Conservation (phyloP, 1,139 yeast species). For the Yamadazyma songkhlaensis region DNA sequence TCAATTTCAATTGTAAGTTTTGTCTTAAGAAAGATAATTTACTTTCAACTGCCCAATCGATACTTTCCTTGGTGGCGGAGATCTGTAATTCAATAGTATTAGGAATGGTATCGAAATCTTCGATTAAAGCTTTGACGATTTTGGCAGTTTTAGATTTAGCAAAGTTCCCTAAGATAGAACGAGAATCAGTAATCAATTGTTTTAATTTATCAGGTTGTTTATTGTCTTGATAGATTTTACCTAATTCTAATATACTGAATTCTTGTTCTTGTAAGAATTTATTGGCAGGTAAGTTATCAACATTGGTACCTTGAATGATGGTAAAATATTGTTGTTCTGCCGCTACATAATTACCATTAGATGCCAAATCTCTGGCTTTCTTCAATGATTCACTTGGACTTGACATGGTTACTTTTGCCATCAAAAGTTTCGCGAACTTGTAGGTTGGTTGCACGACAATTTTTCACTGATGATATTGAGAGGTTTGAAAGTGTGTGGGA, state of each 20-base stretch:
- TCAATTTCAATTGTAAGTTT: constrained; percentile 78
- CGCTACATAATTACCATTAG: constrained; percentile 41
- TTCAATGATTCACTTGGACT: constrained; percentile 20
- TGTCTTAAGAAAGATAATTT: constrained; percentile 89
- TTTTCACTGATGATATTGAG: constrained; percentile 1
- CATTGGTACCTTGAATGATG: constrained; percentile 11
- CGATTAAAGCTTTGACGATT: constrained; percentile 74
- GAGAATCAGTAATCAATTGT: constrained; percentile 64
- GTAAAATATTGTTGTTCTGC: constrained; percentile 49
- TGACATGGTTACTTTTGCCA: constrained; percentile 10
- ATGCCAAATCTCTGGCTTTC: constrained; percentile 59
- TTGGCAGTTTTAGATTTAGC: constrained; percentile 96
- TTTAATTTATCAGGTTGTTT: constrained; percentile 51
- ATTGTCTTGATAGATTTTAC: constrained; percentile 50
- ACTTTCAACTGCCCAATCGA: constrained; percentile 82
- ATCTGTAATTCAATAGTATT: constrained; percentile 72
- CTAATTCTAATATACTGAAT: constrained; percentile 60
- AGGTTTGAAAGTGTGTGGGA: not conserved
- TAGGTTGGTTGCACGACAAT: constrained; percentile 1
- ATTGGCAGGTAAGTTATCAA: constrained; percentile 10
- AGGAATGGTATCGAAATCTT: constrained; percentile 68
- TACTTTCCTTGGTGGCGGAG: constrained; percentile 69
- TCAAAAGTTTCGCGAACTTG: constrained; percentile 6
- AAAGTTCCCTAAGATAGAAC: constrained; percentile 65
- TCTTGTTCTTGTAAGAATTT: constrained; percentile 48